A percentile compares a stretch with the other conserved stretches of the same genome.
These are phyloP conservation scores for Colletotrichum noveboracense DNA, from an alignment of 2,329 filamentous ascomycete species.

Conservation along the genomic window DNA sequence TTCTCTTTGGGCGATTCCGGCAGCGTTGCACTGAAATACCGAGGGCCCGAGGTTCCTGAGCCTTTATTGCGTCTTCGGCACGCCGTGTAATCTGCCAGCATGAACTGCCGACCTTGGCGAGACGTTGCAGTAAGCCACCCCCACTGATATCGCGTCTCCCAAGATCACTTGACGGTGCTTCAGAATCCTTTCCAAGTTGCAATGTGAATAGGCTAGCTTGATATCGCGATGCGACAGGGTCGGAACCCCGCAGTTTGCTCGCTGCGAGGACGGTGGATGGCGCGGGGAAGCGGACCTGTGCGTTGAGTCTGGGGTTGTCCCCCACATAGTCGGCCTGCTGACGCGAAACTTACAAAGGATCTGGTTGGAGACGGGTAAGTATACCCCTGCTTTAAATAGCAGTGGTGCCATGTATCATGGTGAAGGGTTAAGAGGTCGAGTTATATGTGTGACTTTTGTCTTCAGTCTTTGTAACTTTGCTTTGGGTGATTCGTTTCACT, in stretches of 20 bases:
- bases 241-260: not conserved
- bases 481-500: not conserved
- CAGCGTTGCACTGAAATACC: not conserved
- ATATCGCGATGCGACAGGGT: not conserved
- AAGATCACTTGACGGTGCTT: not conserved
- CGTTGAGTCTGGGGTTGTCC: not conserved
- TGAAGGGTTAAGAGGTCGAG: not conserved
- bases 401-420: not conserved
- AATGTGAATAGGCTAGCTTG: not conserved
- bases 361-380: not conserved
- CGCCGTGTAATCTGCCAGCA: not conserved
- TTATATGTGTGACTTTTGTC: not conserved
- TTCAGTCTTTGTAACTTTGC: not conserved
- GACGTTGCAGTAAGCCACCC: slow-evolving; percentile 11
- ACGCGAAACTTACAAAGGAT: not conserved
- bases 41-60: not conserved
- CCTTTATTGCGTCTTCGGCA: not conserved
- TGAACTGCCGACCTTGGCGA: slow-evolving; percentile 25
- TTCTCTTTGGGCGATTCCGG: not conserved
- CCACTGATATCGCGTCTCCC: not conserved
- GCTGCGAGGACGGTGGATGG: not conserved
- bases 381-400: not conserved
- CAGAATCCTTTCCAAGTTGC: not conserved
- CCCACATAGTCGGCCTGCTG: not conserved
- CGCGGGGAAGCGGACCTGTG: slow-evolving; percentile 2